Percentiles rank a stretch among this genome's conserved stretches.
Evolutionary conservation across 179 eudicot genomes (phyloP).

Genomic region (Beta macrorhiza): DNA sequence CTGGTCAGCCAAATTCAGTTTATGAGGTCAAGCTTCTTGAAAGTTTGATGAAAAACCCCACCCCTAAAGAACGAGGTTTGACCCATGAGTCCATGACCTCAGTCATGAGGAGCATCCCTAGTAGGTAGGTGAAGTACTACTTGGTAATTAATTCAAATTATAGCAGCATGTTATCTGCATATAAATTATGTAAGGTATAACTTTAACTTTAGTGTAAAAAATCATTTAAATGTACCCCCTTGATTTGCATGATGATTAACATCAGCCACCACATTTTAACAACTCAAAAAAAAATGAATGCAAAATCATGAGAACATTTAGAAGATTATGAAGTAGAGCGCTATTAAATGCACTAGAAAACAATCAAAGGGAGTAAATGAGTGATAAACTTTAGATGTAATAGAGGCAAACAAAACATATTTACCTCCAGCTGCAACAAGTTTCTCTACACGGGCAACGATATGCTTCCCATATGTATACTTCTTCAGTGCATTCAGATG

Average conservation of each 20-base stretch:
- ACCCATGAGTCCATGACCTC: too few relatives aligned
- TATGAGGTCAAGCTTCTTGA: too few relatives aligned
- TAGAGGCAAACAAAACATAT: not conserved
- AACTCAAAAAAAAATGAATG: not conserved
- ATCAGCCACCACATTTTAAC: not conserved
- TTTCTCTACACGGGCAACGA: constrained; percentile 98
- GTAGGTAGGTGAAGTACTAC: too few relatives aligned
- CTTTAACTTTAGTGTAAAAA: too few relatives aligned
- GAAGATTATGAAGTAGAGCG: not conserved
- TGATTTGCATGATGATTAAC: not conserved
- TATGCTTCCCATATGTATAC: constrained; percentile 97
- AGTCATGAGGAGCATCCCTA: too few relatives aligned
- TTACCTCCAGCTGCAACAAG: constrained; percentile 98
- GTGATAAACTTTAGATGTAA: not conserved
- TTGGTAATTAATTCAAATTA: not conserved
- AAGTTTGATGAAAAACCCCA: too few relatives aligned
- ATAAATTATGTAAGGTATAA: too few relatives aligned
- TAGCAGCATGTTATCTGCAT: not conserved
- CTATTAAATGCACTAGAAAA: not conserved
- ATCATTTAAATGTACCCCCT: not conserved
- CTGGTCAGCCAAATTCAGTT: too few relatives aligned
- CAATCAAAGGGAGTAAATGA: not conserved
- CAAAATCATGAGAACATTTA: not conserved
- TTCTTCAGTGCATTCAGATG: constrained; percentile 94
- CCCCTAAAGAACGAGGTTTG: too few relatives aligned